These are phyloP conservation scores for Dipodascopsis uninucleata DNA, from an alignment of 805 yeast species.

Conservation along the genomic window DNA sequence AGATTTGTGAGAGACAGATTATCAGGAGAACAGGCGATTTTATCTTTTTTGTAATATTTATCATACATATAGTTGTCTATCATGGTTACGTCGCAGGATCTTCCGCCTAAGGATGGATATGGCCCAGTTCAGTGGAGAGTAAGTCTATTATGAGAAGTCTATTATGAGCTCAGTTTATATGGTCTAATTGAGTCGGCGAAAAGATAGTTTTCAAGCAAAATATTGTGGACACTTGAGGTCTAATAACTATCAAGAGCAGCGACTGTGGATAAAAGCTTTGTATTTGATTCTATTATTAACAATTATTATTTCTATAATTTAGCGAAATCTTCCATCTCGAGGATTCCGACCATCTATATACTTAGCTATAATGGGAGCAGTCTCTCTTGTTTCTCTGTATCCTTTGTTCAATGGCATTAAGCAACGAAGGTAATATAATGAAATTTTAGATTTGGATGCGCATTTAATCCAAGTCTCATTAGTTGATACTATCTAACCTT, in stretches of 20 bases:
- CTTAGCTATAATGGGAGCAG: slow-evolving; percentile 58
- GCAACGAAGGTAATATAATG: slow-evolving; percentile 52
- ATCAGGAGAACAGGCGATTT: no score
- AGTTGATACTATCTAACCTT: background rate
- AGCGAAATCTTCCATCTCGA: slow-evolving; percentile 74
- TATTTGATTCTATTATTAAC: no score
- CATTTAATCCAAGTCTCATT: background rate
- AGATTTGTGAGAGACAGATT: no score
- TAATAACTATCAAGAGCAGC: no score
- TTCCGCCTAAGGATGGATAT: slow-evolving; percentile 85
- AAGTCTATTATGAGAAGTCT: slow-evolving; percentile 12
- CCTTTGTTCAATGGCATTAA: slow-evolving; percentile 61
- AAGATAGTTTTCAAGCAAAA: no score
- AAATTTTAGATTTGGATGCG: background rate
- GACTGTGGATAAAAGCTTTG: no score
- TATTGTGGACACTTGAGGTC: no score
- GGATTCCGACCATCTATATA: slow-evolving; percentile 78
- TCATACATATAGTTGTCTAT: background rate
- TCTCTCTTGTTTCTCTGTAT: slow-evolving; percentile 72
- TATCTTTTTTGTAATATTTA: no score
- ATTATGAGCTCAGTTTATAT: background rate
- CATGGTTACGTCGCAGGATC: slow-evolving; percentile 51
- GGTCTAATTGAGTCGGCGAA: background rate
- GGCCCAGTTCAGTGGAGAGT: slow-evolving; percentile 81
- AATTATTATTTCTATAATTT: slow-evolving; percentile 4